Evolutionary conservation across 2,329 filamentous ascomycete species (phyloP).

Genomic region (Penicillium sp.): DNA sequence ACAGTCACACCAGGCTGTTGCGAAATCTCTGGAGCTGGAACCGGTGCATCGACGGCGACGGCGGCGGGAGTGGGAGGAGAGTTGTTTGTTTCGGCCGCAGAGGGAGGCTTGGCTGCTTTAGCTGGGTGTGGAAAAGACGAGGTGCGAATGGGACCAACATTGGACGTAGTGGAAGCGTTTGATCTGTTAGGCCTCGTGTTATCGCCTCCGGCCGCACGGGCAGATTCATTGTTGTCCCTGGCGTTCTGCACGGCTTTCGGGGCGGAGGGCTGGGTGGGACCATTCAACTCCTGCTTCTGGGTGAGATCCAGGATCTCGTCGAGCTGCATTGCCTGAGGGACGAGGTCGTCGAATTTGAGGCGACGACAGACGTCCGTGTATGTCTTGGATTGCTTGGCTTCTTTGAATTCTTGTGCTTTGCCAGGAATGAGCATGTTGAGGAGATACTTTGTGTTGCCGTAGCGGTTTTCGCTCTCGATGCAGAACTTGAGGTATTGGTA

Average conservation of each 20-base stretch:
- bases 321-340: slow-evolving; percentile 57
- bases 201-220: slow-evolving; percentile 30
- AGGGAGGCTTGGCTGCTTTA: slow-evolving; percentile 17
- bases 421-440: slow-evolving; percentile 81
- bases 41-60: slow-evolving; percentile 15
- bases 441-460: slow-evolving; percentile 88
- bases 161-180: slow-evolving; percentile 15
- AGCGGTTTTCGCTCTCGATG: slow-evolving; percentile 76
- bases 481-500: slow-evolving; percentile 66
- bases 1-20: slow-evolving; percentile 21
- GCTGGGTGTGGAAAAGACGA: slow-evolving; percentile 24
- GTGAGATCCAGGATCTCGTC: slow-evolving; percentile 52
- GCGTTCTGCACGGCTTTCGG: slow-evolving; percentile 30
- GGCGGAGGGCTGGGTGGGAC: slow-evolving; percentile 12
- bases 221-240: slow-evolving; percentile 31
- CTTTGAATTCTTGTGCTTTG: slow-evolving; percentile 59
- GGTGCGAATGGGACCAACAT: slow-evolving; percentile 31
- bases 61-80: too few species aligned
- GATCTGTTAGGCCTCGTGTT: slow-evolving; percentile 20
- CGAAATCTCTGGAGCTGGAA: slow-evolving; percentile 13
- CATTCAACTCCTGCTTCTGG: slow-evolving; percentile 20
- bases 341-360: slow-evolving; percentile 59
- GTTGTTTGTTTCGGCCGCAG: slow-evolving; percentile 10
- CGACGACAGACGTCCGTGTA: slow-evolving; percentile 64
- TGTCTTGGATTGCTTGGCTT: slow-evolving; percentile 60